Percentiles rank a stretch among this genome's conserved stretches.
phyloP scores from a whole-genome alignment of 495 filamentous ascomycete genomes.

The Neurospora sp. region DNA sequence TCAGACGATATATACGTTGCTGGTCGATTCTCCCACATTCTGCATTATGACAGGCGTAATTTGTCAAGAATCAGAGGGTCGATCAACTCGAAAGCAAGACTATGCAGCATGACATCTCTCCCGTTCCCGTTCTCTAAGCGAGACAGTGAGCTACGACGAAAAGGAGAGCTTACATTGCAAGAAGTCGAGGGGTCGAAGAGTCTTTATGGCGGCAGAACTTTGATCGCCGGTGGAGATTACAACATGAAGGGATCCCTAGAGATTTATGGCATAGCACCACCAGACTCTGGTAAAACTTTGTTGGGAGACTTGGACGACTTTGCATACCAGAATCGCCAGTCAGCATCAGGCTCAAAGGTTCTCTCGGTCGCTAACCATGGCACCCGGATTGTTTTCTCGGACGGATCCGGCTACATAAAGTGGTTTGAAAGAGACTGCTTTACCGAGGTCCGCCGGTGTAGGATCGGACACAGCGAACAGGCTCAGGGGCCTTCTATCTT shows the following conservation, averaged over 20 bases:
- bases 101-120: conserved; percentile 67
- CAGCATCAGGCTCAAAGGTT: conserved; percentile 68
- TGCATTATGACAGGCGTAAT: conserved; percentile 80
- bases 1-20: conserved; percentile 69
- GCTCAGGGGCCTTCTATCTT: conserved; percentile 32
- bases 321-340: conserved; percentile 66
- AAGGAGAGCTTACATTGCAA: conserved; percentile 41
- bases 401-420: conserved; percentile 74
- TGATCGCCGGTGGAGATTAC: conserved; percentile 89
- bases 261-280: conserved; percentile 56
- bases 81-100: conserved; percentile 71
- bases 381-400: conserved; percentile 72
- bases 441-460: conserved; percentile 67
- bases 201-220: conserved; percentile 42
- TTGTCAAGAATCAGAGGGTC: conserved; percentile 72
- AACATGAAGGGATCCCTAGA: conserved; percentile 87
- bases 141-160: conserved; percentile 43
- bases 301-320: neutral
- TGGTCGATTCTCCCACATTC: conserved; percentile 80
- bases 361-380: conserved; percentile 81
- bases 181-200: conserved; percentile 41
- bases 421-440: conserved; percentile 88
- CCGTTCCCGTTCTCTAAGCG: conserved; percentile 55
- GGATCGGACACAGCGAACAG: conserved; percentile 47
- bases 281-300: neutral